These are phyloP conservation scores for Actinidia arguta DNA, from an alignment of 179 eudicot genomes.

Conservation along the genomic window DNA sequence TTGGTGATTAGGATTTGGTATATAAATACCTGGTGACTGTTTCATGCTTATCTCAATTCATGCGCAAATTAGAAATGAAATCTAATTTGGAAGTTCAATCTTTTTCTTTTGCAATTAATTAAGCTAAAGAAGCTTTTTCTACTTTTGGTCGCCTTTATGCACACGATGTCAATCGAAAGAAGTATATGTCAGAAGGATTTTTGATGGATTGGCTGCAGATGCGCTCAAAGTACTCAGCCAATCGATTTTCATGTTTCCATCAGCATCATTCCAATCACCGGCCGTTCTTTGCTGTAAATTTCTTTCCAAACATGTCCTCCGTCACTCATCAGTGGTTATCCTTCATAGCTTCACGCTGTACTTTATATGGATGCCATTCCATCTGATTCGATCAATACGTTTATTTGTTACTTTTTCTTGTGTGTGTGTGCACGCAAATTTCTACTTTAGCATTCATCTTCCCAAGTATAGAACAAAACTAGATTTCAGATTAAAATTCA, in stretches of 20 bases:
- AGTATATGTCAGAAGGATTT: not conserved
- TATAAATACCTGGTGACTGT: not conserved
- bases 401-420: no score
- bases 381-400: no score
- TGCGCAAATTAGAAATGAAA: not conserved
- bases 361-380: not conserved
- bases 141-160: not conserved
- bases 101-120: not conserved
- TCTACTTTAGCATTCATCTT: no score
- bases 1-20: no score
- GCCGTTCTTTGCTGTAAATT: not conserved
- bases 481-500: no score
- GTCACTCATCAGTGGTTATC: no score
- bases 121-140: not conserved
- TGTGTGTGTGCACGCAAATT: no score
- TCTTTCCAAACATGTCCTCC: no score
- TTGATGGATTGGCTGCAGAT: not conserved
- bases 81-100: not conserved
- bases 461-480: no score
- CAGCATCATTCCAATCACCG: not conserved
- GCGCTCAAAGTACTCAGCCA: not conserved
- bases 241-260: slow-evolving; percentile 5
- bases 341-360: no score
- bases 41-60: not conserved
- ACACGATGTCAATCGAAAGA: not conserved